These are phyloP conservation scores for Parsonsia alboflavescens DNA, from an alignment of 257 asterid species.

Conservation along the genomic window DNA sequence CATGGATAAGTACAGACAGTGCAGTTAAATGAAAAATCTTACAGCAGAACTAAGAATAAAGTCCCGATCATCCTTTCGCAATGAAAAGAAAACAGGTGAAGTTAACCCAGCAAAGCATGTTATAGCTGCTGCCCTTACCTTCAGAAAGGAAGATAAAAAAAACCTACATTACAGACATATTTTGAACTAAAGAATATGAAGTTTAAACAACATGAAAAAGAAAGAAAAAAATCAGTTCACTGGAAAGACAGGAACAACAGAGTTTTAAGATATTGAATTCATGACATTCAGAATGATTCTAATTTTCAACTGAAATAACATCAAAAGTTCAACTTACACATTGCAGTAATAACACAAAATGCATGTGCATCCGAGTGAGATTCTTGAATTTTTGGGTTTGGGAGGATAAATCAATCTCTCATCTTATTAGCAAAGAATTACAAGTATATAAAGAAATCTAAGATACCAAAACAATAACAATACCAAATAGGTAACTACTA, in stretches of 20 bases:
- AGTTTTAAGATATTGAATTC: not conserved
- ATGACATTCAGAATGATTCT: not conserved
- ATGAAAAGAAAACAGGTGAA: conserved; percentile 66
- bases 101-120: conserved; percentile 98
- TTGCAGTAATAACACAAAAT: not conserved
- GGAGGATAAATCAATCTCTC: no score
- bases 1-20: not conserved
- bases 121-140: conserved; percentile 95
- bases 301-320: not conserved
- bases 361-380: not conserved
- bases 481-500: no score
- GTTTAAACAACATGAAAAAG: not conserved
- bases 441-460: no score
- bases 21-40: conserved; percentile 30
- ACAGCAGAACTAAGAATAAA: conserved; percentile 63
- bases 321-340: not conserved
- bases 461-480: no score
- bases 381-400: no score
- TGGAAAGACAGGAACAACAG: not conserved
- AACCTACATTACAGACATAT: not conserved
- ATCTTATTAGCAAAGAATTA: no score
- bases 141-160: conserved; percentile 15
- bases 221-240: not conserved
- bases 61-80: conserved; percentile 62
- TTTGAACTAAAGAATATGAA: not conserved